Evolutionary conservation across 371 early-diverging fungal genomes (phyloP).

Genomic region (Mortierella polycephala): DNA sequence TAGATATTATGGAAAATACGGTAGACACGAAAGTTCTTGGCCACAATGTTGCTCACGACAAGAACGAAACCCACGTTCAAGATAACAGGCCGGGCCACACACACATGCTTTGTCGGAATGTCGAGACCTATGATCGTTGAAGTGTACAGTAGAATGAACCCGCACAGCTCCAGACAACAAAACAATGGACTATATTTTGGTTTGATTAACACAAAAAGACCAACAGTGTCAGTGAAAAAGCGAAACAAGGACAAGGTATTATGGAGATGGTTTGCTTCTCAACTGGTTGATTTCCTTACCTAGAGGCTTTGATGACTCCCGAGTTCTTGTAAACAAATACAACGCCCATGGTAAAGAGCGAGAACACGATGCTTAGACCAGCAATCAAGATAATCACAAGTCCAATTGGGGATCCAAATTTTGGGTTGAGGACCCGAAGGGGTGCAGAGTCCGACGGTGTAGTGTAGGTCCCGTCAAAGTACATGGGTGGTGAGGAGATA

Average conservation of each 20-base stretch:
- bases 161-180: slow-evolving; percentile 67
- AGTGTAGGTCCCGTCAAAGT: slow-evolving; percentile 63
- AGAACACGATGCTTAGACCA: slow-evolving; percentile 57
- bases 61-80: slow-evolving; percentile 68
- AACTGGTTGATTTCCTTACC: slow-evolving; percentile 4
- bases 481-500: slow-evolving; percentile 60
- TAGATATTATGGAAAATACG: slow-evolving; percentile 72
- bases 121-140: slow-evolving; percentile 64
- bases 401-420: slow-evolving; percentile 56
- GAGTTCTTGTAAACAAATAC: slow-evolving; percentile 59
- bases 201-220: not conserved
- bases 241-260: not conserved
- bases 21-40: slow-evolving; percentile 72
- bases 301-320: slow-evolving; percentile 67
- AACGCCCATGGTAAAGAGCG: slow-evolving; percentile 58
- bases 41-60: slow-evolving; percentile 70
- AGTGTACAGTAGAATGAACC: slow-evolving; percentile 63
- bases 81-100: slow-evolving; percentile 59
- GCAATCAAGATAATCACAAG: slow-evolving; percentile 56
- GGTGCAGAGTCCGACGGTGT: slow-evolving; percentile 67
- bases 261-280: not conserved
- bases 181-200: slow-evolving; percentile 59
- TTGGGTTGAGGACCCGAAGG: slow-evolving; percentile 60
- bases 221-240: not conserved
- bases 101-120: slow-evolving; percentile 56